Conservation (phyloP, 257 asterid genomes). For the Solanum virginianum region DNA sequence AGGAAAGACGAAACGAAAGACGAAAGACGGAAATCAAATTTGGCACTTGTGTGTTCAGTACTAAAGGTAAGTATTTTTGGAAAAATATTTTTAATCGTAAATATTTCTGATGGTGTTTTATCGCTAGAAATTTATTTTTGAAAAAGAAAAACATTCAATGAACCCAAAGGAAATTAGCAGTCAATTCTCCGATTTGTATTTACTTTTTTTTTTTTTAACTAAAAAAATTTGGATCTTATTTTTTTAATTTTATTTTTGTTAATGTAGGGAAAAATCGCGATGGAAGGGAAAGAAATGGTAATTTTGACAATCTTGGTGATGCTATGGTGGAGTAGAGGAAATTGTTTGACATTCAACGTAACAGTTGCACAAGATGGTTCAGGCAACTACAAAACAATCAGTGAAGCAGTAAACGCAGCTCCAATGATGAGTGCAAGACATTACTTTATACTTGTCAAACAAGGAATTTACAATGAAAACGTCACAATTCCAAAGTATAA, state of each 20-base stretch:
- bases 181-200: neutral
- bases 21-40: too few species aligned
- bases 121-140: neutral
- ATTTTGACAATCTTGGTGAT: neutral
- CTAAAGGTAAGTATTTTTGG: too few species aligned
- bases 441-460: neutral
- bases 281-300: neutral
- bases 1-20: too few species aligned
- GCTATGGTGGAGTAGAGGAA: neutral
- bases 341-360: neutral
- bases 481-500: neutral
- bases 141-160: too few species aligned
- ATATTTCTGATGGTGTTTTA: neutral
- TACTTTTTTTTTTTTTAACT: neutral
- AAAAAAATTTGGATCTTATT: neutral
- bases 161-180: neutral
- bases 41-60: too few species aligned
- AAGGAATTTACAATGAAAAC: neutral
- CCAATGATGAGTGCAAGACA: neutral
- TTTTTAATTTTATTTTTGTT: neutral
- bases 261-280: neutral
- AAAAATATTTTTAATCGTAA: too few species aligned
- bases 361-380: neutral
- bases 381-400: neutral
- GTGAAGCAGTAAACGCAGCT: neutral